Evolutionary conservation across 208 protist genomes (phyloP).

Genomic region (Wallacemonas collosoma): DNA sequence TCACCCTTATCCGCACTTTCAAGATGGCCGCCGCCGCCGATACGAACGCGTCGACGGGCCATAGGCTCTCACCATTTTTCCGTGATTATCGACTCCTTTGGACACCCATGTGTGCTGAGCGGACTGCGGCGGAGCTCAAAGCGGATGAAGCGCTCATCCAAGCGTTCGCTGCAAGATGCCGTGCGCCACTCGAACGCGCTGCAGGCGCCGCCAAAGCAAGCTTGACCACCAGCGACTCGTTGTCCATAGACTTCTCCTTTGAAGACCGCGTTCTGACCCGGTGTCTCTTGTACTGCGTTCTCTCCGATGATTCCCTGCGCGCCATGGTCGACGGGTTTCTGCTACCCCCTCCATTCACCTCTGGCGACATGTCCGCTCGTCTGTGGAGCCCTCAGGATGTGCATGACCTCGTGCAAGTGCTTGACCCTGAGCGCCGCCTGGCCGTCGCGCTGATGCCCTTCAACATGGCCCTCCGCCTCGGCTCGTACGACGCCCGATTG

Average conservation of each 20-base stretch:
- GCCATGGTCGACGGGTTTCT: slow-evolving; percentile 69
- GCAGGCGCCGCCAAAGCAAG: neutral
- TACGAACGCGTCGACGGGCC: no score
- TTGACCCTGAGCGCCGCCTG: slow-evolving; percentile 50
- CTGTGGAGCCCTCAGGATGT: slow-evolving; percentile 49
- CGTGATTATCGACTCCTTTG: slow-evolving; percentile 62
- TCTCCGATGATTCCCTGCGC: slow-evolving; percentile 43
- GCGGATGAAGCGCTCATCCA: slow-evolving; percentile 5
- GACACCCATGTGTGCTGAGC: slow-evolving; percentile 40
- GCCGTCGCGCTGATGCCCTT: slow-evolving; percentile 69
- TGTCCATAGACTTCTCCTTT: slow-evolving; percentile 31
- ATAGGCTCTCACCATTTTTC: slow-evolving; percentile 29
- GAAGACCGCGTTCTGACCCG: slow-evolving; percentile 67
- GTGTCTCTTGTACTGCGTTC: slow-evolving; percentile 60
- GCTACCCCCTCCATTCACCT: slow-evolving; percentile 62
- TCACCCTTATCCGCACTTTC: no score
- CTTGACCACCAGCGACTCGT: neutral
- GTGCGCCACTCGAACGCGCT: neutral
- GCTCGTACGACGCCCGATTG: slow-evolving; percentile 71
- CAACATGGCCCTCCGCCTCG: slow-evolving; percentile 56
- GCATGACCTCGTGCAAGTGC: slow-evolving; percentile 31
- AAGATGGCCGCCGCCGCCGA: no score
- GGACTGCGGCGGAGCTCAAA: slow-evolving; percentile 30
- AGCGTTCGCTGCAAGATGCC: neutral
- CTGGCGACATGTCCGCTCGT: slow-evolving; percentile 31